phyloP scores from a whole-genome alignment of 164 flowering plant species.

The Platanus orientalis region DNA sequence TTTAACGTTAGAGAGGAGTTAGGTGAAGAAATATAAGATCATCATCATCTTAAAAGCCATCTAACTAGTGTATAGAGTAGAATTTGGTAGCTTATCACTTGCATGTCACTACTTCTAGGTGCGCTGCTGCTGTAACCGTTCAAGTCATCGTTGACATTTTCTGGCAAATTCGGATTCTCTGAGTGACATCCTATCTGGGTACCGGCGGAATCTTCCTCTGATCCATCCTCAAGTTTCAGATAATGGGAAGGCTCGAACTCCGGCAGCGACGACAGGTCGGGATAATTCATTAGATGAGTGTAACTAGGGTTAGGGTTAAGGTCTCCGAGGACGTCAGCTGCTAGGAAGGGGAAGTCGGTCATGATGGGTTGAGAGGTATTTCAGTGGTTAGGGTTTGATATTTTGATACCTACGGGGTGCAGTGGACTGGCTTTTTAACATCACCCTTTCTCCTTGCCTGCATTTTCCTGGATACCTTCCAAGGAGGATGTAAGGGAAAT shows the following conservation, averaged over 20 bases:
- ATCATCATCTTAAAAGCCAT: neutral
- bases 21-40: neutral
- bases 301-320: slow-evolving; percentile 9
- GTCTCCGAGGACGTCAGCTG: slow-evolving; percentile 10
- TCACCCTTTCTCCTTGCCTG: too few relatives aligned
- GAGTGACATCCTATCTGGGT: neutral
- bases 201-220: slow-evolving; percentile 10
- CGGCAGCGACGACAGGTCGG: neutral
- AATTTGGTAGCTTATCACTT: slow-evolving; percentile 11
- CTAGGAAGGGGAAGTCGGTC: too few relatives aligned
- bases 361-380: too few relatives aligned
- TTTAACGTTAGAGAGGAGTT: too few relatives aligned
- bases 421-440: too few relatives aligned
- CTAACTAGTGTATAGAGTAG: neutral
- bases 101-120: slow-evolving; percentile 20
- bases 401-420: too few relatives aligned
- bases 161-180: neutral
- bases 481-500: too few relatives aligned
- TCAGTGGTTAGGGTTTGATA: too few relatives aligned
- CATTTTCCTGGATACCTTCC: too few relatives aligned
- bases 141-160: slow-evolving; percentile 3
- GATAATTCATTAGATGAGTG: neutral
- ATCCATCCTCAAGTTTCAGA: slow-evolving; percentile 18
- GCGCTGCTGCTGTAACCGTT: slow-evolving; percentile 1
- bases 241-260: slow-evolving; percentile 33